Base-by-base conservation (phyloP, 176 grass and related monocot species). In the Lolium multiflorum region DNA sequence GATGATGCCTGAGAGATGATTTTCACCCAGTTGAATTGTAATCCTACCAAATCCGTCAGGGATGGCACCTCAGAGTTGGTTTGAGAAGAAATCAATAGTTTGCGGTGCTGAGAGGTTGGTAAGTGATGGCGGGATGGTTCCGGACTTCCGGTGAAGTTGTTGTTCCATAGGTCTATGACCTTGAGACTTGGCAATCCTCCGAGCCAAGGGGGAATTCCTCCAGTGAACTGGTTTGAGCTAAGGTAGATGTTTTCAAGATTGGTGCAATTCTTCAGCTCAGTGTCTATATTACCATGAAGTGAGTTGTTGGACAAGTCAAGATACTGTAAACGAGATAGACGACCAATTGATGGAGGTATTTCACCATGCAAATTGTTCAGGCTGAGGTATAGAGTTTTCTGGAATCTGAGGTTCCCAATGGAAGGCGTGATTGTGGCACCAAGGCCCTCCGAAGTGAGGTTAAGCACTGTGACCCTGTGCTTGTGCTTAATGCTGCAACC, bases 1-100 rank as follows among this genome's bases (percentile, higher is more conserved):
- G 41, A 94, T 87, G 52, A 44, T 51, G 6, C 84, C 84, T 1
- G 81, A 76, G 43, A 91, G 75, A 20, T 14, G 73, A 81, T 87
- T 94, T 2, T 0, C 55, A 49, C 4, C 6, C 2, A 79, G 6
- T 46, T 7, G 6, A 16, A 86, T 7, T 10, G 2, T 11, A 7
- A 86, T 80, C 54, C 67, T 63, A 1, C 80, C 86, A 14, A 82
- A 13, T 4, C 4, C 86, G 4, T 77, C 26, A 14, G 86, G 86
- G 38, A 88, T 77, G 43, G 17, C 4, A 21, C 80, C 86, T 20
- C 65, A 57, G 2, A 88, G 31, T 20, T 83, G 47, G 74, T 83
- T 88, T 9, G 0, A 7, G 2, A 0, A 0, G 0, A 88, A 1
- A 52, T 56, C 44, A 5, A 88, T 12, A 0, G 0, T 0, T 18